Evolutionary conservation across 2,329 filamentous ascomycete species (phyloP).

Genomic region (Pseudogymnoascus sp.): DNA sequence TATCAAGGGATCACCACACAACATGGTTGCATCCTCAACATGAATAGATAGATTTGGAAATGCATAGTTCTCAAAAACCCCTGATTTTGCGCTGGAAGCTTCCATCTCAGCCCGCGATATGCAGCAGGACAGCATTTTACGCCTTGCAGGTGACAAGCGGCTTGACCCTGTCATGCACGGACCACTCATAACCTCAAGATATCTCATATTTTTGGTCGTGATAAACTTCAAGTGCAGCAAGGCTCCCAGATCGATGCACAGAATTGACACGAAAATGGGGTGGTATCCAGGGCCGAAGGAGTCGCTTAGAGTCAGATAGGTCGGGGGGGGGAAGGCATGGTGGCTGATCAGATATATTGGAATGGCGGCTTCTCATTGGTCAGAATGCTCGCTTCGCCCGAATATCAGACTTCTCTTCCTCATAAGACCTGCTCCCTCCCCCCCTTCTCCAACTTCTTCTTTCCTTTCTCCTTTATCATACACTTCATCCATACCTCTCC

Average conservation of each 20-base stretch:
- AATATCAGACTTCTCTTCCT: slow-evolving; percentile 9
- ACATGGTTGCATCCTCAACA: neutral
- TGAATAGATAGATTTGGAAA: neutral
- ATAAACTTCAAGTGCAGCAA: neutral
- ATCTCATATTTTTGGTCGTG: slow-evolving; percentile 3
- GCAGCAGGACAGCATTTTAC: neutral
- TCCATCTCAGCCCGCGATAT: slow-evolving; percentile 1
- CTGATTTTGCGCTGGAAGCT: neutral
- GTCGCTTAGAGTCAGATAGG: slow-evolving; percentile 7
- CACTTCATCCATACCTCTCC: slow-evolving; percentile 16
- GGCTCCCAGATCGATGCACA: neutral
- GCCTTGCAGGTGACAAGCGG: slow-evolving; percentile 8
- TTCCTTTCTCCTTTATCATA: slow-evolving; percentile 20
- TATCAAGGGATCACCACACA: neutral
- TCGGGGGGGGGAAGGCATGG: neutral
- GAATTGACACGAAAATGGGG: neutral
- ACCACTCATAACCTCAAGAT: slow-evolving; percentile 3
- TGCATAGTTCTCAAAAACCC: neutral
- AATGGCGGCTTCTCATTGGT: neutral
- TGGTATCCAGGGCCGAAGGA: neutral
- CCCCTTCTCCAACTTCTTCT: slow-evolving; percentile 23
- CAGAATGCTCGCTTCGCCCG: neutral
- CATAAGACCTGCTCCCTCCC: slow-evolving; percentile 23
- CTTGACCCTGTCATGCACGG: slow-evolving; percentile 4
- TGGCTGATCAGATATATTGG: slow-evolving; percentile 1